These are phyloP conservation scores for Achlya hypogyna DNA, from an alignment of 352 stramenopile species.

Conservation along the genomic window DNA sequence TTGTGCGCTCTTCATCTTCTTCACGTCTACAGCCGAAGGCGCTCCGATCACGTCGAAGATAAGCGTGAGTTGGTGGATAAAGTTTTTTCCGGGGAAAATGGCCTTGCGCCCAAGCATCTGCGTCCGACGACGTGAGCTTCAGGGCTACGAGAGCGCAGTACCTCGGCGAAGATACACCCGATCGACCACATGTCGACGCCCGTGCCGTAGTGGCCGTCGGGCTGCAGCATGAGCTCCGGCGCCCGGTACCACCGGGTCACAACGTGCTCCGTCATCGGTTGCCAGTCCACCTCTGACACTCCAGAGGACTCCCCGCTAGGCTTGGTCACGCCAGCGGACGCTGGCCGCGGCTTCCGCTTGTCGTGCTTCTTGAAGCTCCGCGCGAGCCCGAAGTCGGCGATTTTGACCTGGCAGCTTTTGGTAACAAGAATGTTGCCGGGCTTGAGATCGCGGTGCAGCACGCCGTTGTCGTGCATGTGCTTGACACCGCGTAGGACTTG, in stretches of 20 bases:
- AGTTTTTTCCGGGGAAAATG: constrained; percentile 71
- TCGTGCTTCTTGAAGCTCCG: constrained; percentile 23
- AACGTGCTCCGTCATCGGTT: constrained; percentile 74
- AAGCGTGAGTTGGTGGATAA: constrained; percentile 64
- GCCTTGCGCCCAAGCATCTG: constrained; percentile 60
- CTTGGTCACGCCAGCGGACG: constrained; percentile 4
- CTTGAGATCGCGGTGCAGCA: constrained; percentile 77
- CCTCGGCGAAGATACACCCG: constrained; percentile 70
- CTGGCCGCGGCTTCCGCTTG: constrained; percentile 16
- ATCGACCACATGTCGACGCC: constrained; percentile 90
- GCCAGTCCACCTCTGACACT: neutral
- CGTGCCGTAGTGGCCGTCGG: constrained; percentile 76
- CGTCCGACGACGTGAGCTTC: neutral
- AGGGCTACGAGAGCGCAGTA: neutral
- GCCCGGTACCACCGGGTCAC: constrained; percentile 88
- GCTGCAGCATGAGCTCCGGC: constrained; percentile 87
- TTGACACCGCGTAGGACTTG: constrained; percentile 84
- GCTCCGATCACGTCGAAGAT: constrained; percentile 73
- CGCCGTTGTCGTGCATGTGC: constrained; percentile 62
- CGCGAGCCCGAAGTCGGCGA: constrained; percentile 68
- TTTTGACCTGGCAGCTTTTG: constrained; percentile 72
- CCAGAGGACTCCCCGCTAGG: neutral
- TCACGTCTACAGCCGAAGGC: constrained; percentile 33
- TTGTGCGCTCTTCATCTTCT: constrained; percentile 59
- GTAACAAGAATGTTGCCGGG: constrained; percentile 72